Percentiles rank a stretch among this genome's conserved stretches.
Evolutionary conservation across 1,284 basidiomycete genomes (phyloP).

Genomic region (Retiboletus flavoniger): DNA sequence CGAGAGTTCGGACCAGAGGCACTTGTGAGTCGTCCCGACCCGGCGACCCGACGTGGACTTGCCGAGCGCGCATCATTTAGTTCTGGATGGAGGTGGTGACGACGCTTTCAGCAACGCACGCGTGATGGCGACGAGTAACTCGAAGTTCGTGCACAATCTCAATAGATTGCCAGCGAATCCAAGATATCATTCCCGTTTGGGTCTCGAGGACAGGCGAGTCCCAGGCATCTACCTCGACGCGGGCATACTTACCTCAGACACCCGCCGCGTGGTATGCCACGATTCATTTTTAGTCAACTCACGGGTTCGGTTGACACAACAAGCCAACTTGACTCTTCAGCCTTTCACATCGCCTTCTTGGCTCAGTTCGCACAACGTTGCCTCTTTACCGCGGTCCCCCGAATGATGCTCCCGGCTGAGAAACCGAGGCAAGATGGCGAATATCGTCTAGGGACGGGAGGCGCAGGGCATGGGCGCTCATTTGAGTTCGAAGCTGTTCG

Average conservation of each 20-base stretch:
- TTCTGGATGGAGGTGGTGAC: slow-evolving; percentile 80
- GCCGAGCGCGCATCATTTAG: slow-evolving; percentile 37
- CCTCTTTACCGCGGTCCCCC: slow-evolving; percentile 85
- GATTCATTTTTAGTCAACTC: not conserved
- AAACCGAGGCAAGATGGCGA: slow-evolving; percentile 90
- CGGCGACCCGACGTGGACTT: no score
- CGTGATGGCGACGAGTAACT: not conserved
- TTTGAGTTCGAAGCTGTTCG: slow-evolving; percentile 68
- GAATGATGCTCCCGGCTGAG: slow-evolving; percentile 93
- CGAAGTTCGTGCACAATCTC: slow-evolving; percentile 63
- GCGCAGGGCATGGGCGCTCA: slow-evolving; percentile 78
- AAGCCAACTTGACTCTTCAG: slow-evolving; percentile 91
- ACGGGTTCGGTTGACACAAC: slow-evolving; percentile 83
- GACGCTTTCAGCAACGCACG: not conserved
- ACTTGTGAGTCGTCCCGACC: no score
- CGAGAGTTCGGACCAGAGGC: no score
- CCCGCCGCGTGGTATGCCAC: slow-evolving; percentile 21
- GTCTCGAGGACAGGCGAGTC: slow-evolving; percentile 31
- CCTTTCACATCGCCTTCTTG: slow-evolving; percentile 79
- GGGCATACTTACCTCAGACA: slow-evolving; percentile 34
- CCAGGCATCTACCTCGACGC: slow-evolving; percentile 41
- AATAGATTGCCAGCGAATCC: slow-evolving; percentile 68
- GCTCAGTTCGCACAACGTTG: slow-evolving; percentile 76
- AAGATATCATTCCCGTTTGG: slow-evolving; percentile 60
- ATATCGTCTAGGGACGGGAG: slow-evolving; percentile 84